Conservation (phyloP, 345 rosid genomes). For the Hypericum perforatum region DNA sequence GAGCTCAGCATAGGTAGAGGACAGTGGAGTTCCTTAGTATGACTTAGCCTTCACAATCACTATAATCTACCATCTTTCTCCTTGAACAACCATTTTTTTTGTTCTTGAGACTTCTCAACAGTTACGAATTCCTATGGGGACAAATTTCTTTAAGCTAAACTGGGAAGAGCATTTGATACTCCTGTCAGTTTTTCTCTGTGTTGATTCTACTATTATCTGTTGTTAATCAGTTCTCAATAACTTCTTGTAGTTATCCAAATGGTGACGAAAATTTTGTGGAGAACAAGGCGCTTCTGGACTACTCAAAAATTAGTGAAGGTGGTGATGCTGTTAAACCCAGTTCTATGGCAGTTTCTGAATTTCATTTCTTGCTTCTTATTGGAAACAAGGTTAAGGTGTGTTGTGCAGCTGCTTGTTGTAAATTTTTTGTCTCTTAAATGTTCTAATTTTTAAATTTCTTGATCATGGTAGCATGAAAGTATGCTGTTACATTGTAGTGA, state of each 20-base stretch:
- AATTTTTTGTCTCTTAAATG: constrained; percentile 2
- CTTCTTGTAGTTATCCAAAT: constrained; percentile 51
- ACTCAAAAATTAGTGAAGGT: constrained; percentile 67
- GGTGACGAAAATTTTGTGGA: constrained; percentile 98
- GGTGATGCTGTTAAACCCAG: constrained; percentile 63
- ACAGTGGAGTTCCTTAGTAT: constrained; percentile 9
- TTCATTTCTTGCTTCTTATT: constrained; percentile 86
- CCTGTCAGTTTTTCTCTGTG: no score
- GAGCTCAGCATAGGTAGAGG: constrained; percentile 79
- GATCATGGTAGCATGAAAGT: neutral
- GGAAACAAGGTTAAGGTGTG: constrained; percentile 95
- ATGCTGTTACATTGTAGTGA: no score
- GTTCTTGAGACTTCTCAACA: no score
- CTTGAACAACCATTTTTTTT: no score
- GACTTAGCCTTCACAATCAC: neutral
- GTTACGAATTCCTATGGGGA: no score
- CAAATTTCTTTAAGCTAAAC: no score
- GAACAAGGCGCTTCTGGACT: constrained; percentile 87
- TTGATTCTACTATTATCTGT: no score
- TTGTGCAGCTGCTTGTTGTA: constrained; percentile 11
- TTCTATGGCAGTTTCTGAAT: constrained; percentile 94
- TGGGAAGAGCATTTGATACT: no score
- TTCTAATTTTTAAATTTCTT: constrained; percentile 6
- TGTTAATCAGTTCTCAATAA: constrained; percentile 13
- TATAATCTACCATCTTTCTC: no score